Base-by-base conservation (phyloP, 2,329 filamentous ascomycete genomes). In the Bisporella sp. region DNA sequence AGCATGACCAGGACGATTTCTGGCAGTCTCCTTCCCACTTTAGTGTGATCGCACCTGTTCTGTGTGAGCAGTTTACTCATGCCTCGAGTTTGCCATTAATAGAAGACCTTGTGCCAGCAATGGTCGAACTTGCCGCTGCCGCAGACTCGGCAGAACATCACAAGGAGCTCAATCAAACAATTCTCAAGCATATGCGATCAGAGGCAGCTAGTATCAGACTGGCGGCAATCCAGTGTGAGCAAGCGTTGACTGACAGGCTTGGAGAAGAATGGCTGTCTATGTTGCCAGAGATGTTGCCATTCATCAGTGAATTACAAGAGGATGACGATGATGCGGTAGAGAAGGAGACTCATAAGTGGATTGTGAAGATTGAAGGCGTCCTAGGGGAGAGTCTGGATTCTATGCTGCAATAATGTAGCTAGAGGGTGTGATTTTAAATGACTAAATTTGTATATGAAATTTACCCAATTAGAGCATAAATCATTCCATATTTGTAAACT, bases 241-340 rank as follows among this genome's bases (percentile, higher is more conserved):
- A 90, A 64, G 79, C 78, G 11, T 73, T 97, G 55, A 95, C 90
- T 9, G 82, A 87, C 59, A 76, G 81, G 45, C 71, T 97, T 30
- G 91, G 91, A 52, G 91, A 97, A 67, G 93, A 99, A 65, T 99
- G 93, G 93, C 71, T 99, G 53, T 80, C 84, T 1, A 79, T 95
- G 73, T 68, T 97, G 64, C 89, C 92, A 0, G 93, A 99, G 77
- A 97, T 96, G 86, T 71, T 99, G 66, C 92, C 95, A 21, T 89
- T 92, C 57, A 96, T 99, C 61, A 95, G 89, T 63, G 93, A 99
- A 72, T 69, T 96, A 63, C 86, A 96, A 71, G 93, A 99, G 65
- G 93, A 99, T 66, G 93, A 97, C 59, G 91, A 97, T 64, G 93
- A 97, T 71, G 77, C 78, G 31, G 92, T 99, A 29, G 93, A 99